These are phyloP conservation scores for Alternaria arborescens DNA, from an alignment of 2,329 filamentous ascomycete species.

Conservation along the genomic window DNA sequence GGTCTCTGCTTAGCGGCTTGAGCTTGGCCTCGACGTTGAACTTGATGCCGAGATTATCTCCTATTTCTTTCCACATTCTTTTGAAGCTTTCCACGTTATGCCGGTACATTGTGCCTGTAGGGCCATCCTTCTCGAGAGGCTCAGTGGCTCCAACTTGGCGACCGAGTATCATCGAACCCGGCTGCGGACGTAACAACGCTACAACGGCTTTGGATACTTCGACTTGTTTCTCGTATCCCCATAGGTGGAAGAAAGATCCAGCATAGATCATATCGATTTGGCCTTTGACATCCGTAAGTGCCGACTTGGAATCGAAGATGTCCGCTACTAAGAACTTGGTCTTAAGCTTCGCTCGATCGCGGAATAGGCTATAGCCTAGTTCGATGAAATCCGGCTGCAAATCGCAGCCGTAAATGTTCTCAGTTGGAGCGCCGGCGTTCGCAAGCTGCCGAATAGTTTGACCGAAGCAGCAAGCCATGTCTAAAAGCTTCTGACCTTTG, in stretches of 20 bases:
- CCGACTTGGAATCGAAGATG: constrained; percentile 51
- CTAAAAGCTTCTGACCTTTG: constrained; percentile 46
- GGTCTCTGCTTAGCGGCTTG: constrained; percentile 11
- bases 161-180: constrained; percentile 61
- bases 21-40: constrained; percentile 34
- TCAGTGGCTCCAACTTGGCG: constrained; percentile 57
- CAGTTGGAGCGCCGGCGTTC: constrained; percentile 50
- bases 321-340: constrained; percentile 62
- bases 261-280: constrained; percentile 53
- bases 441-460: constrained; percentile 54
- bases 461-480: constrained; percentile 58
- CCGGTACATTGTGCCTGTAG: constrained; percentile 33
- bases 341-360: constrained; percentile 51
- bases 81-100: constrained; percentile 49
- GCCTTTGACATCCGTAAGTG: constrained; percentile 36
- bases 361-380: constrained; percentile 58
- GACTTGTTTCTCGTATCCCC: constrained; percentile 46
- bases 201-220: constrained; percentile 45
- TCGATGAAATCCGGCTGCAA: constrained; percentile 58
- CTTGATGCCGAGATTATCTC: constrained; percentile 38
- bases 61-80: constrained; percentile 52
- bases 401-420: constrained; percentile 53
- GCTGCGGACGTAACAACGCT: constrained; percentile 46
- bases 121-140: constrained; percentile 27
- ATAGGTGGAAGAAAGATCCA: constrained; percentile 56